A percentile compares a stretch with the other conserved stretches of the same genome.
phyloP scores from a whole-genome alignment of 805 yeast genomes.

The Candida ipomoeae region DNA sequence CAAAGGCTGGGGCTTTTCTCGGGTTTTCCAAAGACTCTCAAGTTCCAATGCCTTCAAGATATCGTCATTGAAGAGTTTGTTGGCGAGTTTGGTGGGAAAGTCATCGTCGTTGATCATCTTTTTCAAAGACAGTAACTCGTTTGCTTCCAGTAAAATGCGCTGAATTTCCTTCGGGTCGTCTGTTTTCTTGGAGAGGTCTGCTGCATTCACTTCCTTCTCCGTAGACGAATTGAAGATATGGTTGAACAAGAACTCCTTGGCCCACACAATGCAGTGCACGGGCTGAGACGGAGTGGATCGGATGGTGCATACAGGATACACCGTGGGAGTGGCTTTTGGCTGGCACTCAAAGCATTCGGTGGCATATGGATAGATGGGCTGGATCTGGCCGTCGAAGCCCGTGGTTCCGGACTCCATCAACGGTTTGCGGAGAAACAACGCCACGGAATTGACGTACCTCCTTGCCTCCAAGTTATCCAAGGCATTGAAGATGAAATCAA shows the following conservation, averaged over 20 bases:
- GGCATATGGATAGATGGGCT: constrained; percentile 75
- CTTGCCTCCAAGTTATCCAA: constrained; percentile 92
- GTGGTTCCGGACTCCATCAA: constrained; percentile 93
- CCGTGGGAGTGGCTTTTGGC: constrained; percentile 80
- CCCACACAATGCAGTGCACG: constrained; percentile 96
- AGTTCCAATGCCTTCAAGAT: constrained; percentile 67
- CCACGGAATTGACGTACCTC: constrained; percentile 79
- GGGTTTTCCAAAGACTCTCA: constrained; percentile 72
- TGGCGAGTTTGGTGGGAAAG: constrained; percentile 42
- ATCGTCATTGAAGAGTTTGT: constrained; percentile 67
- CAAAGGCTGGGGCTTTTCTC: constrained; percentile 67
- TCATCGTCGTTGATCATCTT: constrained; percentile 12
- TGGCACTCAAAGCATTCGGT: constrained; percentile 95
- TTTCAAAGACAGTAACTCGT: constrained; percentile 49
- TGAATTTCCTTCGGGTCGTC: constrained; percentile 63
- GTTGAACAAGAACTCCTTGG: constrained; percentile 81
- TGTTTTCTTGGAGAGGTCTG: constrained; percentile 43
- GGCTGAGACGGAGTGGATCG: constrained; percentile 96
- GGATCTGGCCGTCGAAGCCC: constrained; percentile 91
- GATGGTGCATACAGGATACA: constrained; percentile 94
- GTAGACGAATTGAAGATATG: constrained; percentile 65
- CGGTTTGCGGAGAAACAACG: constrained; percentile 68
- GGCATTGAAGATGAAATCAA: constrained; percentile 83
- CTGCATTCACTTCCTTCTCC: constrained; percentile 19
- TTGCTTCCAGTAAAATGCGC: constrained; percentile 60